Evolutionary conservation across 805 yeast genomes (phyloP), one percentile per base, ranked within the genome.

Genomic region (Wickerhamiella kurtzmanii): DNA sequence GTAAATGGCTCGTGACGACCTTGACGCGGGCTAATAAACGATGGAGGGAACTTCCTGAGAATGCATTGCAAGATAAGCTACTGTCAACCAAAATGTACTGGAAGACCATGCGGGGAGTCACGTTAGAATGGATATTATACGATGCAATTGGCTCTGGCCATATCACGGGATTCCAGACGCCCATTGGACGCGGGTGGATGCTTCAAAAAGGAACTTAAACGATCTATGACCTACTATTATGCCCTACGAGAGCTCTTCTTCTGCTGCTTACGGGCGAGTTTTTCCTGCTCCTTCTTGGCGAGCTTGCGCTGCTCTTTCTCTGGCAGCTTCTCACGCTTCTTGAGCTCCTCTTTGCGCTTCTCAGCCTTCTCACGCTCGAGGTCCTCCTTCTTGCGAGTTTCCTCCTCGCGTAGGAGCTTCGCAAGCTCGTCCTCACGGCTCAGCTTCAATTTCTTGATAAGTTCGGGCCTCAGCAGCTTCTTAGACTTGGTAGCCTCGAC

Each of bases 271-370:
- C 86, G 79, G 61, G 80, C 84, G 64, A 79, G 85, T 70, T 80
- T 85, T 56, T 84, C 94, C 54, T 71, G 70, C 64, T 81, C 85
- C 68, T 81, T 84, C 68, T 77, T 79, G 53, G 82, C 89, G 39
- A 74, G 64, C 67, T 82, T 84, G 54, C 78, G 78, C 67, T 82
- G 92, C 61, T 82, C 92, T 58, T 80, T 86, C 50, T 85, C 80
- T 41, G 80, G 71, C 59, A 82, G 66, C 53, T 71, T 72, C 53
- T 81, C 81, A 65, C 76, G 78, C 57, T 75, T 77, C 57, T 74
- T 75, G 59, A 74, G 80, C 52, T 75, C 76, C 64, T 81, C 84
- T 28, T 66, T 61, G 51, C 63, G 59, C 48, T 55, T 62, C 47
- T 61, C 65, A 28, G 81, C 76, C 65, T 79, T 80, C 65, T 79